These are phyloP conservation scores for Metschnikowia shivogae DNA, from an alignment of 805 yeast genomes.

Conservation along the genomic window DNA sequence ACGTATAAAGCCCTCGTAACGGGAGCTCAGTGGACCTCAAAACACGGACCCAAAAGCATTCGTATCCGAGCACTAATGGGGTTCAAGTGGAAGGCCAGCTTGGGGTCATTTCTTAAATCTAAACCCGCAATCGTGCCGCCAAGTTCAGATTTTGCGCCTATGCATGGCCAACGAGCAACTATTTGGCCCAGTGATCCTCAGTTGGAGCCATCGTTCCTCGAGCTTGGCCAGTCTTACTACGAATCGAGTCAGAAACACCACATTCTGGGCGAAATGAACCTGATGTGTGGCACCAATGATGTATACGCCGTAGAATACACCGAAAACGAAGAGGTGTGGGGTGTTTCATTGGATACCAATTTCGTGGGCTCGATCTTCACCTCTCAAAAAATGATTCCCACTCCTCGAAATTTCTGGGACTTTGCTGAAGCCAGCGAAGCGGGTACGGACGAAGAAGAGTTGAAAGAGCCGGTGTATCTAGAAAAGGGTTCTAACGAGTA, in stretches of 20 bases:
- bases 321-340: conserved; percentile 1
- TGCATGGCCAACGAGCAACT: too few relatives aligned
- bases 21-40: too few relatives aligned
- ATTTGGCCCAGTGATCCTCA: neutral
- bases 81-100: neutral
- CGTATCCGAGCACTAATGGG: neutral
- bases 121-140: too few relatives aligned
- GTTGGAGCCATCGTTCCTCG: conserved; percentile 1
- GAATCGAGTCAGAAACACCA: neutral
- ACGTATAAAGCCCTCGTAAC: too few relatives aligned
- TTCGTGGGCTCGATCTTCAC: conserved; percentile 1
- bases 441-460: too few relatives aligned
- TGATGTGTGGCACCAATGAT: neutral
- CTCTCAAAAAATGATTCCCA: neutral
- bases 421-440: neutral
- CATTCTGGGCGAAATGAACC: neutral
- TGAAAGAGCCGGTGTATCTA: neutral
- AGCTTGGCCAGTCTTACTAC: neutral
- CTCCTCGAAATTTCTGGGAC: conserved; percentile 1
- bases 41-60: neutral
- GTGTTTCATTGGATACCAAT: conserved; percentile 2
- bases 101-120: neutral
- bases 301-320: neutral
- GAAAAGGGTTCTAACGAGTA: conserved; percentile 2
- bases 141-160: too few relatives aligned